phyloP scores from a whole-genome alignment of 345 rosid genomes.

The Citropsis articulata region DNA sequence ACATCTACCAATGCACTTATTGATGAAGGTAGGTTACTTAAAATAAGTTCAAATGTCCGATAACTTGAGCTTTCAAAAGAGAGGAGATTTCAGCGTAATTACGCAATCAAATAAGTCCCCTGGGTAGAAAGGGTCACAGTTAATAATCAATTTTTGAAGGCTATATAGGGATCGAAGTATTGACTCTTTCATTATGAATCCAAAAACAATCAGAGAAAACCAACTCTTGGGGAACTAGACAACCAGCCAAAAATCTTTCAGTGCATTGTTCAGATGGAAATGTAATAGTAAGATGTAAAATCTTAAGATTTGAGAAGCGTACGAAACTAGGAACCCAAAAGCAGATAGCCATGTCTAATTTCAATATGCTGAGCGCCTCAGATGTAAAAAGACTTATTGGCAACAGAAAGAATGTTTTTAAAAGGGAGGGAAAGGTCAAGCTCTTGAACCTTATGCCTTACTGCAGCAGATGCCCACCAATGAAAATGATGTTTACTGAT shows the following conservation, averaged over 20 bases:
- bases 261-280: neutral
- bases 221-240: slow-evolving; percentile 1
- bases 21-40: neutral
- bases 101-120: neutral
- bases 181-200: neutral
- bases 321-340: neutral
- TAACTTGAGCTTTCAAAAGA: neutral
- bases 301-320: neutral
- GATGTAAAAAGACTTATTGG: neutral
- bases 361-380: neutral
- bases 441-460: neutral
- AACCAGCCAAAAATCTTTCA: neutral
- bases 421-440: neutral
- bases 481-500: neutral
- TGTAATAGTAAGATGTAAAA: neutral
- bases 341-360: neutral
- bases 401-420: neutral
- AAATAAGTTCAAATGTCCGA: neutral
- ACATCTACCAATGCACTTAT: neutral
- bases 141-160: neutral
- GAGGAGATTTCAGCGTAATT: neutral
- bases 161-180: neutral
- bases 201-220: neutral
- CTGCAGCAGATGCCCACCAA: neutral
- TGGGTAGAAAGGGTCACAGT: neutral